These are phyloP conservation scores for Gautieria morchelliformis DNA, from an alignment of 768 basidiomycete genomes.

Conservation along the genomic window DNA sequence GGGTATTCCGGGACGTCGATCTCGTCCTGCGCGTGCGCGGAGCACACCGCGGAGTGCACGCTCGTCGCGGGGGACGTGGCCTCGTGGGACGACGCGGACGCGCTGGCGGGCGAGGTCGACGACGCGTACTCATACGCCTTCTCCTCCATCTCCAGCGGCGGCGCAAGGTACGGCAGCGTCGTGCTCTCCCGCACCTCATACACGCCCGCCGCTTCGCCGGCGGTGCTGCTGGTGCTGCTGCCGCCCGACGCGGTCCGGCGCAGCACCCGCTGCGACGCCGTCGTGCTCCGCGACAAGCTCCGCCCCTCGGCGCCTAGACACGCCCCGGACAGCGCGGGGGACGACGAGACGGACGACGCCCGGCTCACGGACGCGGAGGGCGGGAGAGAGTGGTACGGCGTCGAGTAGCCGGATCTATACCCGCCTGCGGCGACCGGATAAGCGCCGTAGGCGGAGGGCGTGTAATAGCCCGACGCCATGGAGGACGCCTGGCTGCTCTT, in stretches of 20 bases:
- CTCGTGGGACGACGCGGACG: too few relatives aligned
- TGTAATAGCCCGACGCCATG: not conserved
- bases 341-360: too few relatives aligned
- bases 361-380: too few relatives aligned
- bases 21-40: too few relatives aligned
- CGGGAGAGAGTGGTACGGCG: not conserved
- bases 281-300: not conserved
- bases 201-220: not conserved
- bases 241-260: not conserved
- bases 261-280: not conserved
- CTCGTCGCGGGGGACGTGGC: too few relatives aligned
- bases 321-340: not conserved
- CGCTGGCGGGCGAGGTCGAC: too few relatives aligned
- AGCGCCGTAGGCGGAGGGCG: not conserved
- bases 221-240: not conserved
- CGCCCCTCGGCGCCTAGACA: not conserved
- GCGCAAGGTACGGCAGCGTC: too few relatives aligned
- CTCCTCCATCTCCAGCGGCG: too few relatives aligned
- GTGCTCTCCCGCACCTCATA: not conserved
- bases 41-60: too few relatives aligned
- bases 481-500: conserved; percentile 15
- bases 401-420: not conserved
- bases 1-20: too few relatives aligned
- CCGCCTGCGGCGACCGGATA: not conserved
- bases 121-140: too few relatives aligned